A percentile compares a stretch with the other conserved stretches of the same genome.
Evolutionary conservation across 2,329 filamentous ascomycete species (phyloP).

Genomic region (Talaromyces piceae): DNA sequence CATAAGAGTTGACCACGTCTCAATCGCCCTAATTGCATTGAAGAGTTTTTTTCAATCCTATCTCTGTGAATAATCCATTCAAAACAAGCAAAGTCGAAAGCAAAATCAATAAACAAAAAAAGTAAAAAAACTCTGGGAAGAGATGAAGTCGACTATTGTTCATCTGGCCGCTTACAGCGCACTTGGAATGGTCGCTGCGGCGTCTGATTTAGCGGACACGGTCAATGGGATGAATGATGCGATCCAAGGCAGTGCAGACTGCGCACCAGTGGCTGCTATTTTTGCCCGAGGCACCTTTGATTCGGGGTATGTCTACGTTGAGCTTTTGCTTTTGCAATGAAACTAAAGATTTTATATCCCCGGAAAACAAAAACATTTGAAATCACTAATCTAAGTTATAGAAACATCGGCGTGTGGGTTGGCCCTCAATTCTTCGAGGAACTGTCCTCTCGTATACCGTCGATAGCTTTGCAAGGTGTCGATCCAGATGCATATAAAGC

Average conservation of each 20-base stretch:
- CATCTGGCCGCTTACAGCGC: not conserved
- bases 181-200: not conserved
- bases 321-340: not conserved
- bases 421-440: conserved; percentile 1
- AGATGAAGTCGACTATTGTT: not conserved
- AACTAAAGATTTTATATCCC: not conserved
- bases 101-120: not conserved
- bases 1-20: not conserved
- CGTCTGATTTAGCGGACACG: not conserved
- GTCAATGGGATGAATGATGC: not conserved
- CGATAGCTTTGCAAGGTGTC: not conserved
- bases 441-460: not conserved
- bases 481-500: conserved; percentile 1
- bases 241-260: not conserved
- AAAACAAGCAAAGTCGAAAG: not conserved
- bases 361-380: not conserved
- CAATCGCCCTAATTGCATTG: not conserved
- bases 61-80: too few species aligned
- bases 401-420: conserved; percentile 5
- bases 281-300: conserved; percentile 1
- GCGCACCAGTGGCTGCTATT: conserved; percentile 1
- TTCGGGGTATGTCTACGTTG: conserved; percentile 2
- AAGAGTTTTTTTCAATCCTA: too few species aligned
- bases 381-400: not conserved
- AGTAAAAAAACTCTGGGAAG: too few species aligned